phyloP scores from a whole-genome alignment of 2,329 filamentous ascomycete species.

The Fusarium sambucinum region DNA sequence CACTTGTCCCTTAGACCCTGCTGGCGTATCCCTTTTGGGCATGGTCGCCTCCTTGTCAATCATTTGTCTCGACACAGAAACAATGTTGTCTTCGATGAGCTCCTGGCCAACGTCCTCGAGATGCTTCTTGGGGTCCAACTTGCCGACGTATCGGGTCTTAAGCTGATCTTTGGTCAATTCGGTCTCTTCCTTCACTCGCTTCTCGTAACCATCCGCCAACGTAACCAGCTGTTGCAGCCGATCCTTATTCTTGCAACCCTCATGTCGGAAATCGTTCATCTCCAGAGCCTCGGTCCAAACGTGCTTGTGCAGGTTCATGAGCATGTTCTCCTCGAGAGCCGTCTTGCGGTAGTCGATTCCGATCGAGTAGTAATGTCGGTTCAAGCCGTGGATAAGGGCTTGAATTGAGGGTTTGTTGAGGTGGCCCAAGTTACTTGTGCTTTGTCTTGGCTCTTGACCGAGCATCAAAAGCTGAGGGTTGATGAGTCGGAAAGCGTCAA shows the following conservation, averaged over 20 bases:
- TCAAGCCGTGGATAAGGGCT: constrained; percentile 96
- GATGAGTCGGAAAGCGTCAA: constrained; percentile 98
- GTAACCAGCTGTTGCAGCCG: constrained; percentile 87
- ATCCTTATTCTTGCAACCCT: constrained; percentile 88
- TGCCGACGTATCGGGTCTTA: constrained; percentile 98
- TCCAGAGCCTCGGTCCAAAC: constrained; percentile 98
- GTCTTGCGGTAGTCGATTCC: constrained; percentile 99
- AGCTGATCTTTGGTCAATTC: constrained; percentile 97
- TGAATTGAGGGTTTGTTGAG: constrained; percentile 99
- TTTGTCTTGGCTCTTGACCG: constrained; percentile 96
- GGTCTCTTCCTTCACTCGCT: constrained; percentile 98
- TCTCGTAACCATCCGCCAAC: constrained; percentile 96
- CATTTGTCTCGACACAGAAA: constrained; percentile 98
- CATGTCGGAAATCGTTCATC: constrained; percentile 94
- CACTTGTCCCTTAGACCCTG: constrained; percentile 60
- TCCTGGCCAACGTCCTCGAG: constrained; percentile 96
- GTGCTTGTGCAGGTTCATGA: constrained; percentile 99
- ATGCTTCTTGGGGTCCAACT: constrained; percentile 99
- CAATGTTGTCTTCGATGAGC: constrained; percentile 99
- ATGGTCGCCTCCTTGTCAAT: constrained; percentile 99
- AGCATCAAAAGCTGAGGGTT: constrained; percentile 98
- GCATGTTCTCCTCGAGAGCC: constrained; percentile 97
- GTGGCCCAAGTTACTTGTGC: constrained; percentile 96
- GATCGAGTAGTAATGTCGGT: constrained; percentile 99
- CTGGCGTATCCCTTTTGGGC: constrained; percentile 73